Percentiles rank a stretch among this genome's conserved stretches.
Evolutionary conservation across 1,139 yeast species (phyloP).

Genomic region (Meyerozyma guilliermondii): DNA sequence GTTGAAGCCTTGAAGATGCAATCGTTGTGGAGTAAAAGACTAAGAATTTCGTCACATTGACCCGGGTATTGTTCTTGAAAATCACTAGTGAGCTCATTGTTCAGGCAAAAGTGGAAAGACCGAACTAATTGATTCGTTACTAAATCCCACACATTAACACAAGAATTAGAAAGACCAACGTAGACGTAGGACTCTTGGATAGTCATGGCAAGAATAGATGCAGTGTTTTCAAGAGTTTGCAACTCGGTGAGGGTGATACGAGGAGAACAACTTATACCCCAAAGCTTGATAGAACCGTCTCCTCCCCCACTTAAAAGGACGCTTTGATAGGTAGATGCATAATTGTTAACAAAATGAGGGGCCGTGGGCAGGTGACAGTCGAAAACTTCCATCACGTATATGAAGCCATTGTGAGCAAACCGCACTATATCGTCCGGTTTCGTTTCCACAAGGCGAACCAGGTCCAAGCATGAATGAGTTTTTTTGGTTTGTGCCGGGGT

Average conservation of each 20-base stretch:
- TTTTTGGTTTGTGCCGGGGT: neutral
- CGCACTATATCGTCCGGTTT: slow-evolving; percentile 59
- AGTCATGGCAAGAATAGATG: slow-evolving; percentile 65
- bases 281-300: slow-evolving; percentile 77
- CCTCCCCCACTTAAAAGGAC: slow-evolving; percentile 67
- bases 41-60: slow-evolving; percentile 26
- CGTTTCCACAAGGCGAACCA: slow-evolving; percentile 52
- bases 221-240: slow-evolving; percentile 57
- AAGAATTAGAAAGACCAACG: slow-evolving; percentile 73
- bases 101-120: slow-evolving; percentile 40
- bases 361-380: slow-evolving; percentile 3
- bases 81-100: slow-evolving; percentile 5
- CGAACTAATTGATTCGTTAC: slow-evolving; percentile 71
- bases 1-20: slow-evolving; percentile 54
- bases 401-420: slow-evolving; percentile 90
- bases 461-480: neutral
- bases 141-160: slow-evolving; percentile 77
- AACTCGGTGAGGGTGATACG: slow-evolving; percentile 16
- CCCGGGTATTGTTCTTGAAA: neutral
- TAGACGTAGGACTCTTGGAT: slow-evolving; percentile 62
- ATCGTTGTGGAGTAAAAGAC: slow-evolving; percentile 44
- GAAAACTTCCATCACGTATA: slow-evolving; percentile 60
- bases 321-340: slow-evolving; percentile 12
- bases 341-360: slow-evolving; percentile 18
- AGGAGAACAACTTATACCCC: slow-evolving; percentile 39